Base-by-base conservation (phyloP, 1,139 yeast genomes). In the Pichia cactophila region DNA sequence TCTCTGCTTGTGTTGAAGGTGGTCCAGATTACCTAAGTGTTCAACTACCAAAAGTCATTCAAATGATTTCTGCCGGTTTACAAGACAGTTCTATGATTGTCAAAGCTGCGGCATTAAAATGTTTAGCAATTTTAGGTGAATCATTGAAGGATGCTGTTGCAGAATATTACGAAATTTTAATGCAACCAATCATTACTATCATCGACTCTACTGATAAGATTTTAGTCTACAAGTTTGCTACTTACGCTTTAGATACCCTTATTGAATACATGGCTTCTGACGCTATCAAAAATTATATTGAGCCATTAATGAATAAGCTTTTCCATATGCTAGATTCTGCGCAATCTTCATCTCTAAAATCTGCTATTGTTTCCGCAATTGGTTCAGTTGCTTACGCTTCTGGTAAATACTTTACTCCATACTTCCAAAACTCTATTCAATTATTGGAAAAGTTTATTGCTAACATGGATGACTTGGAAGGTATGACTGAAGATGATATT, bases 331-430 rank as follows among this genome's bases (percentile, higher is more conserved):
- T 92, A 61, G 83, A 80, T 60, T 73, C 74, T 58, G 81, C 84
- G 39, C 70, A 72, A 46, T 73, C 88, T 38, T 73, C 82, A 5
- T 77, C 85, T 44, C 78, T 92, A 65, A 87, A 86, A 71, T 77
- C 92, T 46, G 86, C 95, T 48, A 86, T 92, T 62, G 96, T 92
- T 52, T 86, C 96, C 50, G 97, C 97, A 38, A 86, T 92, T 64
- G 97, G 97, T 50, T 89, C 97, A 39, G 88, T 96, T 54, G 98
- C 98, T 40, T 89, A 84, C 62, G 95, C 98, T 50, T 82, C 96
- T 47, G 96, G 97, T 68, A 83, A 83, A 61, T 78, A 85, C 41
- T 92, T 87, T 69, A 73, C 78, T 55, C 97, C 97, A 54, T 92
- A 76, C 73, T 90, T 90, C 69, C 79, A 81, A 64, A 78, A 81